phyloP scores from a whole-genome alignment of 2,329 filamentous ascomycete species.

The Colletotrichum musae region DNA sequence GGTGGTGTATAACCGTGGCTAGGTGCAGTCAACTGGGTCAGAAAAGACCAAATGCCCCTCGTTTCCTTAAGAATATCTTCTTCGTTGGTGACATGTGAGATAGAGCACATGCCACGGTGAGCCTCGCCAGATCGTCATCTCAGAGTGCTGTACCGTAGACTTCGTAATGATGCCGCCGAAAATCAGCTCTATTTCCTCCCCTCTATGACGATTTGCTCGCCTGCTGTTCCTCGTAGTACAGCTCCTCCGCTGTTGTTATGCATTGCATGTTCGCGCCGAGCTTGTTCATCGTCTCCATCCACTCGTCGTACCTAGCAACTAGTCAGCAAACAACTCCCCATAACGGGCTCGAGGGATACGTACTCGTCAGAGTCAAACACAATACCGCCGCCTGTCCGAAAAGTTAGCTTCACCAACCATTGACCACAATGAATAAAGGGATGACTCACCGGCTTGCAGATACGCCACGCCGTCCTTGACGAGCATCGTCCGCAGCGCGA shows the following conservation, averaged over 20 bases:
- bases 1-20: too few relatives aligned
- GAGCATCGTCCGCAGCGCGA: slow-evolving; percentile 90
- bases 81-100: too few relatives aligned
- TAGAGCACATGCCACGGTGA: too few relatives aligned
- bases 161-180: not conserved
- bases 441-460: slow-evolving; percentile 78
- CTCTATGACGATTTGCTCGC: slow-evolving; percentile 29
- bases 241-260: slow-evolving; percentile 85
- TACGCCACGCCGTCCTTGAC: slow-evolving; percentile 93
- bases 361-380: slow-evolving; percentile 90
- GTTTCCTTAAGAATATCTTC: too few relatives aligned
- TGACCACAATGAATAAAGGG: not conserved
- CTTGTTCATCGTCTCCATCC: slow-evolving; percentile 97
- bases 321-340: not conserved
- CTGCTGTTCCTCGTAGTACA: slow-evolving; percentile 59
- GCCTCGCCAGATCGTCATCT: not conserved
- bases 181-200: too few relatives aligned
- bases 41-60: too few relatives aligned
- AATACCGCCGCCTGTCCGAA: slow-evolving; percentile 79
- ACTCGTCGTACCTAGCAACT: slow-evolving; percentile 78
- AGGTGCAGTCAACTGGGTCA: too few relatives aligned
- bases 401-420: slow-evolving; percentile 10
- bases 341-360: not conserved
- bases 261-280: slow-evolving; percentile 90
- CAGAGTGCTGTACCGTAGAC: not conserved